Conservation (phyloP, 352 stramenopile species). For the Globisporangium iwayamae region DNA sequence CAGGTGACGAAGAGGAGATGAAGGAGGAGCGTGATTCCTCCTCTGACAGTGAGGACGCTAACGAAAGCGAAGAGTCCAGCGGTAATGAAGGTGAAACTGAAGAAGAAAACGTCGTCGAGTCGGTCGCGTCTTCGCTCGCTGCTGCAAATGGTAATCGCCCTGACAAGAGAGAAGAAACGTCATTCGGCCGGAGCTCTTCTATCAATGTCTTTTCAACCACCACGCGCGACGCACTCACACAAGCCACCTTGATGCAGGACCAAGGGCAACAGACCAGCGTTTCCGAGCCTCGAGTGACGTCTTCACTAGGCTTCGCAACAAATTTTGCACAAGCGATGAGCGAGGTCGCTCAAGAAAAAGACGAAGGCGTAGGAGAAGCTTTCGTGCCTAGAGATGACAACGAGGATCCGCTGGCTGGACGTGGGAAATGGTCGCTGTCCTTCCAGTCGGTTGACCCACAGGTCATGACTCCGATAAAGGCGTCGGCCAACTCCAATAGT, state of each 20-base stretch:
- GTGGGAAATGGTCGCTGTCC: not conserved
- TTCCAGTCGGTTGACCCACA: not conserved
- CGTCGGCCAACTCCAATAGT: not conserved
- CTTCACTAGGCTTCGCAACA: too few species aligned
- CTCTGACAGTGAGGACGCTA: not conserved
- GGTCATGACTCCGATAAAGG: not conserved
- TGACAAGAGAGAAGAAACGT: not conserved
- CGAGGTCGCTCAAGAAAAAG: not conserved
- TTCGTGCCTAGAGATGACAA: not conserved
- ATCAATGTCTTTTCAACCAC: not conserved
- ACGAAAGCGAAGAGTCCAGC: not conserved
- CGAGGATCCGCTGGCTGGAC: not conserved
- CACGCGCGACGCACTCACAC: not conserved
- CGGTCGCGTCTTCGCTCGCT: not conserved
- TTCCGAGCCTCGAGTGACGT: not conserved
- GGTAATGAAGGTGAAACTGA: not conserved
- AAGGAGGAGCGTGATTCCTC: not conserved
- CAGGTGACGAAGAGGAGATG: not conserved
- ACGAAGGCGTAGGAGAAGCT: not conserved
- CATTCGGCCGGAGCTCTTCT: too few species aligned
- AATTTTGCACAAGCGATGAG: not conserved
- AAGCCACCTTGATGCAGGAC: conserved; percentile 10
- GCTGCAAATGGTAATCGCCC: not conserved
- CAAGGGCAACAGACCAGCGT: conserved; percentile 13
- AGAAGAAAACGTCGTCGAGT: not conserved